Evolutionary conservation across 2,329 filamentous ascomycete genomes (phyloP).

Genomic region (Venturiaceae sp.): DNA sequence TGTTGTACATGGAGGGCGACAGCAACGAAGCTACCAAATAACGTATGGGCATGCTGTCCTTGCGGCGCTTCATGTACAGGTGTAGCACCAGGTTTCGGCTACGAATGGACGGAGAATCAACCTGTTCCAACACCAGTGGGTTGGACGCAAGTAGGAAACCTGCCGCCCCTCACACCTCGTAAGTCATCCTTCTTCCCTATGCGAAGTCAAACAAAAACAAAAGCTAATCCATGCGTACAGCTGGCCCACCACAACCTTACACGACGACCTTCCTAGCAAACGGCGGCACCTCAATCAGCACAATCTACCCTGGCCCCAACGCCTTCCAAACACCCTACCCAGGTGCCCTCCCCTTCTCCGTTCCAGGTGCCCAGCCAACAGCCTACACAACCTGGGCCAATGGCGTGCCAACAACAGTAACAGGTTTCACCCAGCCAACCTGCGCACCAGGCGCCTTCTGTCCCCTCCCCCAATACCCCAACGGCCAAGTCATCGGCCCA

Average conservation of each 20-base stretch:
- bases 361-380: not conserved
- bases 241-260: not conserved
- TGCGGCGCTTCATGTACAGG: slow-evolving; percentile 1
- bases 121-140: not conserved
- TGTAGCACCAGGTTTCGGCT: not conserved
- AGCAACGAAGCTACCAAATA: slow-evolving; percentile 1
- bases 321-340: not conserved
- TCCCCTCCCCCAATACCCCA: not conserved
- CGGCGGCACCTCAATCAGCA: not conserved
- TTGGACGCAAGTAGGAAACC: not conserved
- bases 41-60: slow-evolving; percentile 1
- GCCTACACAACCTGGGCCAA: not conserved
- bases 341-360: not conserved
- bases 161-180: not conserved
- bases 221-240: not conserved
- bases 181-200: not conserved
- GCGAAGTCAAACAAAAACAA: no score
- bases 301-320: not conserved
- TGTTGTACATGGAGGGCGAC: slow-evolving; percentile 3
- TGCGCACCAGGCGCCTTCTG: not conserved
- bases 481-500: not conserved
- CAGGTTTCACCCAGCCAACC: not conserved
- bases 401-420: not conserved
- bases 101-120: not conserved
- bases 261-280: not conserved